Evolutionary conservation across 768 basidiomycete species (phyloP), one percentile per base, ranked within the genome.

Genomic region (Podaxis mareebaensis): DNA sequence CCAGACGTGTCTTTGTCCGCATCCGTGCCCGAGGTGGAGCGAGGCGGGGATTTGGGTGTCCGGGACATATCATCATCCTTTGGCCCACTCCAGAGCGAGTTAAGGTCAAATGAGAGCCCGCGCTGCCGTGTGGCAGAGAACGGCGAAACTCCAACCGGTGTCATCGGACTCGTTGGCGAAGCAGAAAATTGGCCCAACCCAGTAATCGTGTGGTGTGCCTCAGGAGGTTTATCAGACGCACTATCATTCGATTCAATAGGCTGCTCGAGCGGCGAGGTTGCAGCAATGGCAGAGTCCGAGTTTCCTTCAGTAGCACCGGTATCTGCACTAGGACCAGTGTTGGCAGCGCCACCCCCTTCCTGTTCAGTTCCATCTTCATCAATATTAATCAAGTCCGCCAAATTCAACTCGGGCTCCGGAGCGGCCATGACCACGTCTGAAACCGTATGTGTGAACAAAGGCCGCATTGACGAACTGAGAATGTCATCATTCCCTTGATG

Each of bases 381-480:
- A 65, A 92, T 83, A 72, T 91, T 90, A 64, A 92, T 91, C 66
- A 92, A 77, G 72, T 92, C 90, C 42, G 85, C 84, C 20, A 92
- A 82, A 68, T 91, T 88, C 56, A 91, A 71, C 74, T 91, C 90
- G 36, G 83, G 84, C 71, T 89, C 90, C 20, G 75, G 65, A 30
- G 70, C 58, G 46, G 52, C 46, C 61, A 61, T 40, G 38, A 44
- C 38, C 30, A 64, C 56, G 36, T 86, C 85, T 36, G 83, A 74
- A 17, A 75, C 64, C 0, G 81, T 69, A 60, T 73, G 75, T 49
- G 74, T 64, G 67, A 70, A 75, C 56, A 73, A 44, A 0, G 73
- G 76, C 4, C 67, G 65, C 66, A 69, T 66, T 58, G 68, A 70
- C 15, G 53, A 60, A 53, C 39, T 38, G 53, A 60, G 44, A 39